Percentiles rank a stretch among this genome's conserved stretches.
These are phyloP conservation scores for Kodamaea anthophila DNA, from an alignment of 1,139 yeast genomes.

Conservation along the genomic window DNA sequence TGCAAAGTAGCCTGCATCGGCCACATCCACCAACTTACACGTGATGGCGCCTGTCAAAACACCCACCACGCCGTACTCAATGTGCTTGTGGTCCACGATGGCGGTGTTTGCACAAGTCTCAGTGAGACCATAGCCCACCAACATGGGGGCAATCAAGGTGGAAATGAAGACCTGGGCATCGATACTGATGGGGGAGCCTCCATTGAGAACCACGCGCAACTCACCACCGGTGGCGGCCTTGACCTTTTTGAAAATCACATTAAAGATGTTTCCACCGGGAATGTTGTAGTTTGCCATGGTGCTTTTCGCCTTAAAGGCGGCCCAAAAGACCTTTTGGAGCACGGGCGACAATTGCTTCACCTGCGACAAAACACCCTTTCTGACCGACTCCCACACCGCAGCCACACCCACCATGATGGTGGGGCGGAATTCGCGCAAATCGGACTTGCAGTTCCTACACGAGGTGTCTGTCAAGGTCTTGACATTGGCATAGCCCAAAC, in stretches of 20 bases:
- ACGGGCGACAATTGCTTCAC: slow-evolving; percentile 60
- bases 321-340: slow-evolving; percentile 84
- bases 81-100: slow-evolving; percentile 56
- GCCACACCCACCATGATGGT: slow-evolving; percentile 98
- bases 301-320: slow-evolving; percentile 69
- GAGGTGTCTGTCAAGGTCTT: slow-evolving; percentile 84
- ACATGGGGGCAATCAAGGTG: slow-evolving; percentile 77
- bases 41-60: slow-evolving; percentile 78
- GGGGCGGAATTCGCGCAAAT: slow-evolving; percentile 81
- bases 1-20: slow-evolving; percentile 89
- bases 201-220: slow-evolving; percentile 68
- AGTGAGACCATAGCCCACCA: slow-evolving; percentile 94
- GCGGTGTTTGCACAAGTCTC: slow-evolving; percentile 91
- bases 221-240: slow-evolving; percentile 95
- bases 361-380: slow-evolving; percentile 85
- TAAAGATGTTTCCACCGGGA: slow-evolving; percentile 64
- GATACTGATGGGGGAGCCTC: slow-evolving; percentile 86
- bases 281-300: slow-evolving; percentile 56
- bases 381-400: slow-evolving; percentile 95
- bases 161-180: slow-evolving; percentile 85
- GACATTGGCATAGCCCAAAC: slow-evolving; percentile 86
- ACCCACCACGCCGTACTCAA: slow-evolving; percentile 76
- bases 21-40: slow-evolving; percentile 83
- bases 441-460: slow-evolving; percentile 81
- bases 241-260: slow-evolving; percentile 76